A percentile compares a stretch with the other conserved stretches of the same genome.
Conservation (phyloP, 768 basidiomycete species). For the Mycena polygramma region DNA sequence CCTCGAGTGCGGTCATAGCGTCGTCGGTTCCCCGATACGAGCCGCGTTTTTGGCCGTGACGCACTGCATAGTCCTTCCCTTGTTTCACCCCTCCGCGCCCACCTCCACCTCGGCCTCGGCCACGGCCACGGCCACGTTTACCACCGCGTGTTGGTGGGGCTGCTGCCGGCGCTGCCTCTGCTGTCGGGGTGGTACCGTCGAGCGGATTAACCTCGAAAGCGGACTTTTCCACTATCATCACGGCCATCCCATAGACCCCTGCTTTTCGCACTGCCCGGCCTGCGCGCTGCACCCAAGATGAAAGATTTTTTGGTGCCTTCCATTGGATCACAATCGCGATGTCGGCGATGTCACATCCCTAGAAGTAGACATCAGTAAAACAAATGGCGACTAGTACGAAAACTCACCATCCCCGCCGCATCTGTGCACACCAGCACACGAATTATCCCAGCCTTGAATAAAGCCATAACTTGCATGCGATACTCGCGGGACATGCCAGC, state of each 20-base stretch:
- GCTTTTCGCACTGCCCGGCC: conserved; percentile 47
- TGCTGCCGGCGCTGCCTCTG: background rate
- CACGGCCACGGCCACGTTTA: conserved; percentile 9
- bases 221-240: conserved; percentile 44
- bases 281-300: conserved; percentile 49
- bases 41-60: conserved; percentile 15
- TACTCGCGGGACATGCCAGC: conserved; percentile 39
- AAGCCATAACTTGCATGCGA: conserved; percentile 40
- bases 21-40: conserved; percentile 3
- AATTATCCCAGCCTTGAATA: conserved; percentile 43
- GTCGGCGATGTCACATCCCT: conserved; percentile 39
- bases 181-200: no score
- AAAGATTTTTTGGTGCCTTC: conserved; percentile 47
- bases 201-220: conserved; percentile 36
- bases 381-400: background rate
- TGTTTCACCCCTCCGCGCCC: background rate
- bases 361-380: background rate
- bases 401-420: conserved; percentile 51
- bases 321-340: conserved; percentile 46
- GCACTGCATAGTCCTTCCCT: conserved; percentile 1
- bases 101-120: background rate
- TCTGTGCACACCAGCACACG: conserved; percentile 52
- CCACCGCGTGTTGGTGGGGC: background rate
- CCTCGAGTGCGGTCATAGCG: background rate
- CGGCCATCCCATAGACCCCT: conserved; percentile 40